Conservation (phyloP, 2,329 filamentous ascomycete species). For the Byssoonygena ceratinophila region DNA sequence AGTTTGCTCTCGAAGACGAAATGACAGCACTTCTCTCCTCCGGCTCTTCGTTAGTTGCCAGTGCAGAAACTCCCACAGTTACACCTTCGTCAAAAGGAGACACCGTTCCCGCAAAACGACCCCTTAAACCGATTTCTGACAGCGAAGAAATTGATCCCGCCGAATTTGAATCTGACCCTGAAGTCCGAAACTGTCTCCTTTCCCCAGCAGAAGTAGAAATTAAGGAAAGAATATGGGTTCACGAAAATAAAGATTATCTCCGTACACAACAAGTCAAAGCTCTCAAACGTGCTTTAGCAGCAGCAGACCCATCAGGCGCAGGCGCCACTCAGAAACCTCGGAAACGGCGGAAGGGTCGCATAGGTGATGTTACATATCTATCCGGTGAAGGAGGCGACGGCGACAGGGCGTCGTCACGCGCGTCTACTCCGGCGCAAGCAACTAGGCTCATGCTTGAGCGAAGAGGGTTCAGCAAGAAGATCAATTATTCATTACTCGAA, state of each 20-base stretch:
- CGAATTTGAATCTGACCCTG: conserved; percentile 81
- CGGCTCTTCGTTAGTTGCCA: conserved; percentile 30
- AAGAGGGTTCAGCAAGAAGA: conserved; percentile 59
- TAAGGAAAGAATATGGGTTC: conserved; percentile 90
- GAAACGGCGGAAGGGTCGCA: conserved; percentile 40
- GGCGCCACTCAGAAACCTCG: conserved; percentile 33
- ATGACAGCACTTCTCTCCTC: conserved; percentile 55
- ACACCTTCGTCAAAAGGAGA: neutral
- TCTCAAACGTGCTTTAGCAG: conserved; percentile 58
- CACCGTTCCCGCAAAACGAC: conserved; percentile 10
- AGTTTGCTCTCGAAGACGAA: conserved; percentile 53
- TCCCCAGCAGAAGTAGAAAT: conserved; percentile 61
- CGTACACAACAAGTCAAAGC: conserved; percentile 75
- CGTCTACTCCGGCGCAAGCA: conserved; percentile 58
- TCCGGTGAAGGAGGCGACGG: conserved; percentile 43
- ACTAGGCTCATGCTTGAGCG: conserved; percentile 58
- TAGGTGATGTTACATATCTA: conserved; percentile 40
- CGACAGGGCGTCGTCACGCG: conserved; percentile 54
- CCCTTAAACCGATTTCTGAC: conserved; percentile 43
- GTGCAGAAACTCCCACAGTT: conserved; percentile 14
- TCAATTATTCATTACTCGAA: conserved; percentile 51
- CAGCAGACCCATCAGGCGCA: conserved; percentile 31
- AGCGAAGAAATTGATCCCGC: conserved; percentile 56
- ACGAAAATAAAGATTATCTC: conserved; percentile 88
- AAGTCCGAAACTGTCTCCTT: conserved; percentile 71